Conservation (phyloP, 2,329 filamentous ascomycete genomes). For the Talaromyces atroroseus region DNA sequence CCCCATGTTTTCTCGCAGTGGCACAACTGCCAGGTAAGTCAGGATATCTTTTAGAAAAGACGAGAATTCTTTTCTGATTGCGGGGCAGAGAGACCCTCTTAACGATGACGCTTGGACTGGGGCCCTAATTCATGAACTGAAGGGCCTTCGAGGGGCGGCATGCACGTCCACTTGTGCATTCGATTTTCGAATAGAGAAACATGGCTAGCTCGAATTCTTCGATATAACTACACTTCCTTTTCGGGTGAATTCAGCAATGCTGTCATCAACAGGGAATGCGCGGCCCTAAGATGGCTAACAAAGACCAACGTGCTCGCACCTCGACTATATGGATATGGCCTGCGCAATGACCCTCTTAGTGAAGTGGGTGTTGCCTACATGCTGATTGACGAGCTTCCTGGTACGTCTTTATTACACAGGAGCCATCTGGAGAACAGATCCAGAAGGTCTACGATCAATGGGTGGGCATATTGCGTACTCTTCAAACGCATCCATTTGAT, state of each 20-base stretch:
- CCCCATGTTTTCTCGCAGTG: conserved; percentile 4
- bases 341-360: conserved; percentile 18
- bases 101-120: conserved; percentile 6
- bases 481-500: conserved; percentile 1
- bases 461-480: conserved; percentile 11
- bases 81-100: conserved; percentile 1
- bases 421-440: conserved; percentile 17
- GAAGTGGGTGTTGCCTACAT: conserved; percentile 23
- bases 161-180: conserved; percentile 11
- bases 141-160: conserved; percentile 4
- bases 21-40: conserved; percentile 6
- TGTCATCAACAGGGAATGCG: conserved; percentile 8
- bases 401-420: conserved; percentile 17
- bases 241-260: conserved; percentile 6
- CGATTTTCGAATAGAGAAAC: conserved; percentile 4
- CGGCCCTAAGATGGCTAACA: conserved; percentile 15
- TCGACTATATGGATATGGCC: conserved; percentile 19
- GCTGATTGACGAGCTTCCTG: conserved; percentile 22
- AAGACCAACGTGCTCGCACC: conserved; percentile 23
- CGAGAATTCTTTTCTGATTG: neutral
- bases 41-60: neutral
- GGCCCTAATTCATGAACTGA: conserved; percentile 4
- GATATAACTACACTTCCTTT: conserved; percentile 7
- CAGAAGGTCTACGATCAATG: conserved; percentile 18
- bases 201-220: conserved; percentile 9